Base-by-base conservation (phyloP, 2,329 filamentous ascomycete genomes). In the Didymella pomorum region DNA sequence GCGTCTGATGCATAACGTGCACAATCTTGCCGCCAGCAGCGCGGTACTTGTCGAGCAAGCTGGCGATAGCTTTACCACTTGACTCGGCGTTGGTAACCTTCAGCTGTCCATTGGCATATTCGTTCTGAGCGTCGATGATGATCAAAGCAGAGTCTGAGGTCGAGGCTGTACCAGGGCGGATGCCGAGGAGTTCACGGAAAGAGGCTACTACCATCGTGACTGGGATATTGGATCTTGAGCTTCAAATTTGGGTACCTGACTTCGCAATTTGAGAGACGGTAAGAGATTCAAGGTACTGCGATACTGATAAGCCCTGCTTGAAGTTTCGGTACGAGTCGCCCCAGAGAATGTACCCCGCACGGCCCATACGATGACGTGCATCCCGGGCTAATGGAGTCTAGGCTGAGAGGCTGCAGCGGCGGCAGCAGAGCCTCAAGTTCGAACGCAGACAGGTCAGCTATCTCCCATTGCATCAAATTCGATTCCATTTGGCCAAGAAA, bases 81-180 rank as follows among this genome's bases (percentile, higher is more conserved):
- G 78, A 61, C 0, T 78, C 68, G 1, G 87, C 81, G 59, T 88
- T 82, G 39, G 80, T 76, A 31, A 87, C 84, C 21, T 82, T 80
- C 0, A 90, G 81, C 4, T 81, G 77, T 45, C 88, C 88, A 2
- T 80, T 75, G 11, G 84, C 83, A 62, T 88, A 90, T 75, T 91
- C 88, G 69, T 89, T 89, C 68, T 91, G 88, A 1, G 88, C 88
- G 70, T 90, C 87, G 69, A 90, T 87, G 74, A 90, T 89, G 66
- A 90, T 75, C 43, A 90, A 81, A 2, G 83, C 82, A 62, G 83
- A 86, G 76, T 90, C 86, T 42, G 75, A 72, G 0, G 83, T 77
- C 0, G 84, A 83, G 8, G 87, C 87, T 0, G 82, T 84, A 14
- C 84, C 86, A 23, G 82, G 81, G 10, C 79, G 70, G 12, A 83